Percentiles rank a stretch among this genome's conserved stretches.
These are phyloP conservation scores for Coleophoma crateriformis DNA, from an alignment of 2,329 filamentous ascomycete species.

Conservation along the genomic window DNA sequence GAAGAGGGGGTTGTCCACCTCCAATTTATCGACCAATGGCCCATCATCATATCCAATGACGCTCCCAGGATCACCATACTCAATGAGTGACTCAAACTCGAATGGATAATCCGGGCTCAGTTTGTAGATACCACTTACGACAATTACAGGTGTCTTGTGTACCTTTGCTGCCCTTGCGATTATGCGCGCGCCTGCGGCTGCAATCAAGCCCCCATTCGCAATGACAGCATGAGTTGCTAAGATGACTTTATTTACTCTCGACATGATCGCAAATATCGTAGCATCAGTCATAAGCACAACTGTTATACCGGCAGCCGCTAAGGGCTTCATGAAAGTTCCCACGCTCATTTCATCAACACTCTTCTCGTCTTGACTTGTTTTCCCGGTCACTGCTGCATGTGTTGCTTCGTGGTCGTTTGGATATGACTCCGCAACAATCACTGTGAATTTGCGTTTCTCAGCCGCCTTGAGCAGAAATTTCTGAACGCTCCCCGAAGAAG, in stretches of 20 bases:
- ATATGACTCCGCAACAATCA: slow-evolving; percentile 73
- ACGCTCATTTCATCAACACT: slow-evolving; percentile 30
- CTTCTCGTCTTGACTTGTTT: slow-evolving; percentile 35
- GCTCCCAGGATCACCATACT: slow-evolving; percentile 76
- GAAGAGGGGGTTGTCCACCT: slow-evolving; percentile 72
- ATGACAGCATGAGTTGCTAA: slow-evolving; percentile 82
- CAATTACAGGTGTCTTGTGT: slow-evolving; percentile 78
- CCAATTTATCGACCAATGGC: slow-evolving; percentile 69
- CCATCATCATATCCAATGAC: slow-evolving; percentile 77
- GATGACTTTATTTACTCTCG: slow-evolving; percentile 91
- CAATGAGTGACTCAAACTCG: slow-evolving; percentile 74
- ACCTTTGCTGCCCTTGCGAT: slow-evolving; percentile 82
- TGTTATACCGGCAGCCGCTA: slow-evolving; percentile 71
- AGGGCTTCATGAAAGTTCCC: slow-evolving; percentile 65
- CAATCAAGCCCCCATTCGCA: slow-evolving; percentile 80
- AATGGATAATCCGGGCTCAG: slow-evolving; percentile 86
- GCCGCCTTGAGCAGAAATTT: slow-evolving; percentile 86
- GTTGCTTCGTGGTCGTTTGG: slow-evolving; percentile 63
- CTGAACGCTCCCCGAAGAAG: slow-evolving; percentile 80
- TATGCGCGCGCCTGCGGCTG: slow-evolving; percentile 75
- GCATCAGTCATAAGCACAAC: slow-evolving; percentile 82
- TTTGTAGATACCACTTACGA: slow-evolving; percentile 89
- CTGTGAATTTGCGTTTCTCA: slow-evolving; percentile 83
- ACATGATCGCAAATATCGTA: slow-evolving; percentile 89
- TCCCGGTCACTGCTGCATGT: slow-evolving; percentile 56